Conservation (phyloP, 148 eudicot genomes). For the Chenopodium suecicum region DNA sequence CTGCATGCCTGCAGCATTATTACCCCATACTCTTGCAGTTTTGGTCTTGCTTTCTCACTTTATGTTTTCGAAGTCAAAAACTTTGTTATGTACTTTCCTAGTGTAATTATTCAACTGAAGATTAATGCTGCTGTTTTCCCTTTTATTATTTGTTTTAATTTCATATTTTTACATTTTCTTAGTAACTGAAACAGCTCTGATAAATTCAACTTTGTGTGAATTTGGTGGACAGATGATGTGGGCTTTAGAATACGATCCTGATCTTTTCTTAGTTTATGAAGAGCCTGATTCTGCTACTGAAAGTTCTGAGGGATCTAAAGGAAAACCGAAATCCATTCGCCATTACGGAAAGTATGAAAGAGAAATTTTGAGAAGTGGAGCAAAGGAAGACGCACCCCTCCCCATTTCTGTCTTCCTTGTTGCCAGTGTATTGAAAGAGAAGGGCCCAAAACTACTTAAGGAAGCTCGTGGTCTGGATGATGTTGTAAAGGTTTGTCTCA, state of each 20-base stretch:
- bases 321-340: slow-evolving; percentile 67
- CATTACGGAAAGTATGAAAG: slow-evolving; percentile 91
- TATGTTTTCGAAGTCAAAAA: neutral
- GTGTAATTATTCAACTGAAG: neutral
- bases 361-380: slow-evolving; percentile 68
- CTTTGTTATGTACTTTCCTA: neutral
- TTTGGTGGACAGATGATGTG: slow-evolving; percentile 87
- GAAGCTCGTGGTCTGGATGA: slow-evolving; percentile 97
- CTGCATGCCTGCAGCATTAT: neutral
- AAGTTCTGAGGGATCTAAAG: slow-evolving; percentile 57
- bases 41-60: neutral
- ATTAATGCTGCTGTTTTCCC: neutral
- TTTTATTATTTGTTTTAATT: neutral
- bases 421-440: slow-evolving; percentile 90
- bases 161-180: neutral
- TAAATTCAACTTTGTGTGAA: slow-evolving; percentile 4
- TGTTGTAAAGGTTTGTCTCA: slow-evolving; percentile 76
- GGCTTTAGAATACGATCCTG: slow-evolving; percentile 96
- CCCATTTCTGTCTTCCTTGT: slow-evolving; percentile 95
- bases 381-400: slow-evolving; percentile 57
- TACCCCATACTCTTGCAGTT: neutral
- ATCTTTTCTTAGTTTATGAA: slow-evolving; percentile 61
- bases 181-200: neutral
- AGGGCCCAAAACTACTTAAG: slow-evolving; percentile 65
- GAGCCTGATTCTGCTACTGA: slow-evolving; percentile 51